Evolutionary conservation across 805 yeast genomes (phyloP).

Genomic region (Metschnikowia koreensis): DNA sequence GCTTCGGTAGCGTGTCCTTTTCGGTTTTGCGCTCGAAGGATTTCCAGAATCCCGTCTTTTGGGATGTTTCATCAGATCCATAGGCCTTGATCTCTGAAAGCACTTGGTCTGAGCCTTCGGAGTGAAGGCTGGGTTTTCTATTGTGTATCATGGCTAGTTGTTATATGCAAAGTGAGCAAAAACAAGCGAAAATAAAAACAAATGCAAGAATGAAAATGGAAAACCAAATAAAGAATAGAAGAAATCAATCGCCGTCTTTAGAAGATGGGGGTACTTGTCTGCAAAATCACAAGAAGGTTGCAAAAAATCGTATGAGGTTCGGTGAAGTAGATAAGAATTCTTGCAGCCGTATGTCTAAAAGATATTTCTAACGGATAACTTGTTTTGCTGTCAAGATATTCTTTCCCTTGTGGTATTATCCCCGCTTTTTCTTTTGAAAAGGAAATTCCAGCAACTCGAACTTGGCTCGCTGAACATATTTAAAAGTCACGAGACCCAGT

Average conservation of each 20-base stretch:
- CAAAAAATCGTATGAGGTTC: too few relatives aligned
- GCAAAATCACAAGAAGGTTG: too few relatives aligned
- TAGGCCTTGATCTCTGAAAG: conserved; percentile 13
- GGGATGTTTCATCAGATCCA: conserved; percentile 3
- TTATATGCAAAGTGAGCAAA: neutral
- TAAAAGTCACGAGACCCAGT: conserved; percentile 1
- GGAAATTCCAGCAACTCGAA: neutral
- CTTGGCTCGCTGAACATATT: neutral
- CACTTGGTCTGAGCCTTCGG: conserved; percentile 5
- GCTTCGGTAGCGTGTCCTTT: conserved; percentile 11
- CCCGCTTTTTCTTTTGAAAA: neutral
- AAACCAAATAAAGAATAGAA: too few relatives aligned
- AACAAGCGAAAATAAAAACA: neutral
- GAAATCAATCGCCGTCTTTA: too few relatives aligned
- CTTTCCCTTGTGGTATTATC: neutral
- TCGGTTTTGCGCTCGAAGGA: conserved; percentile 17
- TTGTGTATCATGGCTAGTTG: neutral
- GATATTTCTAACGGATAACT: too few relatives aligned
- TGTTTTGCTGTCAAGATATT: too few relatives aligned
- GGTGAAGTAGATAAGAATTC: too few relatives aligned
- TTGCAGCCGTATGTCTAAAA: too few relatives aligned
- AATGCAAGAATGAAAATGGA: neutral
- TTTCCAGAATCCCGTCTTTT: conserved; percentile 10
- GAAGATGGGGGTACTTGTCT: too few relatives aligned
- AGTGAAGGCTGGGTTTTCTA: conserved; percentile 1